Percentiles rank a stretch among this genome's conserved stretches.
Evolutionary conservation across 495 filamentous ascomycete species (phyloP).

Genomic region (Arthonia radiata): DNA sequence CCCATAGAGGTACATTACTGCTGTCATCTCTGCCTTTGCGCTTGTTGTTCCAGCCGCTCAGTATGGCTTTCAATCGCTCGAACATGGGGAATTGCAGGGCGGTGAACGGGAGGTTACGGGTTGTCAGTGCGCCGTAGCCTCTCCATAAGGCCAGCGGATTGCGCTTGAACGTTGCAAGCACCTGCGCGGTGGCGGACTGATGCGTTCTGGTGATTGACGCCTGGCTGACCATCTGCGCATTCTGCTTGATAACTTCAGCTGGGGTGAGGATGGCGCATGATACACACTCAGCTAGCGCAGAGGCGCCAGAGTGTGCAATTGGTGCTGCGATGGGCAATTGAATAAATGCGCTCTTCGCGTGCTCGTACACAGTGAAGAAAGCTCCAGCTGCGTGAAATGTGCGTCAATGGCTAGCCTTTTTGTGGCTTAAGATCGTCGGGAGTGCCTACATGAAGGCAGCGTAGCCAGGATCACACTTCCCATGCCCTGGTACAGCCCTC

Average conservation of each 20-base stretch:
- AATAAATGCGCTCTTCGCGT: slow-evolving; percentile 24
- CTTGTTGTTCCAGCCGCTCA: slow-evolving; percentile 12
- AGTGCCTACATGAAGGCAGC: slow-evolving; percentile 44
- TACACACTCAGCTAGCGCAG: slow-evolving; percentile 48
- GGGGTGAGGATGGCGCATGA: slow-evolving; percentile 72
- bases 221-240: slow-evolving; percentile 46
- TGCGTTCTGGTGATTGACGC: slow-evolving; percentile 8
- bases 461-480: slow-evolving; percentile 76
- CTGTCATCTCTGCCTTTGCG: slow-evolving; percentile 12
- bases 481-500: slow-evolving; percentile 68
- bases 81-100: slow-evolving; percentile 76
- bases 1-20: no score
- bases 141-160: slow-evolving; percentile 39
- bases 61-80: slow-evolving; percentile 30
- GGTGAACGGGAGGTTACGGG: slow-evolving; percentile 65
- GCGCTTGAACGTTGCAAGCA: slow-evolving; percentile 26
- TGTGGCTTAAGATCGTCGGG: background rate
- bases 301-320: slow-evolving; percentile 42
- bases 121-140: slow-evolving; percentile 56
- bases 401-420: background rate
- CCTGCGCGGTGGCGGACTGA: slow-evolving; percentile 28
- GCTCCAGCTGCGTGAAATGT: slow-evolving; percentile 34
- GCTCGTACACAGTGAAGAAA: slow-evolving; percentile 83
- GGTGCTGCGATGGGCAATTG: slow-evolving; percentile 29
- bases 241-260: slow-evolving; percentile 80